Evolutionary conservation across 768 basidiomycete species (phyloP).

Genomic region (Lentinula guzmanii): DNA sequence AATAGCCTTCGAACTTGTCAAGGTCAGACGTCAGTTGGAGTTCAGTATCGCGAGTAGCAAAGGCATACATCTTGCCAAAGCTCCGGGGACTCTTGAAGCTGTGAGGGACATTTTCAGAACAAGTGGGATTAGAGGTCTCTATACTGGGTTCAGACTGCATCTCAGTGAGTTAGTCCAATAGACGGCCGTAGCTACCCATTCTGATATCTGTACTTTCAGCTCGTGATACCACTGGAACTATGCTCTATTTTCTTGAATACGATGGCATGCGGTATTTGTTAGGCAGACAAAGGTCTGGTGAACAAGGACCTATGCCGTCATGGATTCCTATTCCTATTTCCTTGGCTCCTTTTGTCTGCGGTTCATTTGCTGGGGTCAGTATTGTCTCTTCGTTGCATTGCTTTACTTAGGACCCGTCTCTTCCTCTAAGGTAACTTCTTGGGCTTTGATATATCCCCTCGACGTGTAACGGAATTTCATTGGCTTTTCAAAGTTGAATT

Average conservation of each 20-base stretch:
- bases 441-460: constrained; percentile 90
- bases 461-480: constrained; percentile 61
- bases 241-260: constrained; percentile 91
- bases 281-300: constrained; percentile 70
- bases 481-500: not conserved
- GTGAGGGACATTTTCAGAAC: constrained; percentile 71
- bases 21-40: constrained; percentile 90
- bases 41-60: constrained; percentile 83
- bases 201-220: constrained; percentile 36
- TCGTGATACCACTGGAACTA: constrained; percentile 85
- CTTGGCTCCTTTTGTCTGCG: constrained; percentile 86
- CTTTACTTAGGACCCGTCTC: constrained; percentile 19
- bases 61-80: constrained; percentile 62
- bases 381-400: constrained; percentile 24
- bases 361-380: constrained; percentile 79
- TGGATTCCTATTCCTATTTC: constrained; percentile 82
- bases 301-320: constrained; percentile 74
- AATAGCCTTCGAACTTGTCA: constrained; percentile 88
- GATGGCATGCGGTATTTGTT: constrained; percentile 86
- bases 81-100: constrained; percentile 74
- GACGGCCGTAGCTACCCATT: not conserved
- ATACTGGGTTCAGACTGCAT: constrained; percentile 84
- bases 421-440: constrained; percentile 53
- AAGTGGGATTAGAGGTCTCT: constrained; percentile 62
- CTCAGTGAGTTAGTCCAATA: constrained; percentile 45